phyloP scores from a whole-genome alignment of 2,329 filamentous ascomycete genomes.

The Pseudophaeomoniella oleicola region DNA sequence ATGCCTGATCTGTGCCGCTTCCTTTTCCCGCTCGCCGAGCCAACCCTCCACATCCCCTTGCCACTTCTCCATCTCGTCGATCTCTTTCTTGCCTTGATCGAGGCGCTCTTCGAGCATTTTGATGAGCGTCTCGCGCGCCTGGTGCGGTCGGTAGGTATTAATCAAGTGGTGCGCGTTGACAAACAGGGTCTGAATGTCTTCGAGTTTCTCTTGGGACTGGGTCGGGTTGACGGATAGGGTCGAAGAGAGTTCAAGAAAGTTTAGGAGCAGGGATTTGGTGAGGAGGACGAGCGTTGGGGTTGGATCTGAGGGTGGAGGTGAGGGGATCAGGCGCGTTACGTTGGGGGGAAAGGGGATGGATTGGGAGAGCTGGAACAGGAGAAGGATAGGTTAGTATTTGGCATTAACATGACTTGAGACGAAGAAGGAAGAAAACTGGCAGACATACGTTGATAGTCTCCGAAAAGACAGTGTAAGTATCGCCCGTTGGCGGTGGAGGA shows the following conservation, averaged over 20 bases:
- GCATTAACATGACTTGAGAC: no score
- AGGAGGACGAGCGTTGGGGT: constrained; percentile 56
- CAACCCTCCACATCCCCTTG: constrained; percentile 48
- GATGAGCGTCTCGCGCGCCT: constrained; percentile 78
- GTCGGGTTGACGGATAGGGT: constrained; percentile 50
- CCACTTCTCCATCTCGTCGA: constrained; percentile 59
- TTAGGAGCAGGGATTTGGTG: constrained; percentile 71
- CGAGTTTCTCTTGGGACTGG: constrained; percentile 42
- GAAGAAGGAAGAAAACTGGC: not conserved
- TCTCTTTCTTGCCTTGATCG: constrained; percentile 57
- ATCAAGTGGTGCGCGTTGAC: constrained; percentile 87
- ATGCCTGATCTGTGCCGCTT: constrained; percentile 4
- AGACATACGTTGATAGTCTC: constrained; percentile 42
- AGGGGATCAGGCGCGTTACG: constrained; percentile 31
- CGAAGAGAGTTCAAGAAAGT: constrained; percentile 74
- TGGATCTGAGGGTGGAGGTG: constrained; percentile 46
- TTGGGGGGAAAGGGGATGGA: constrained; percentile 45
- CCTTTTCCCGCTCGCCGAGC: constrained; percentile 16
- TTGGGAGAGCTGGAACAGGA: constrained; percentile 31
- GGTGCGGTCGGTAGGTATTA: constrained; percentile 88
- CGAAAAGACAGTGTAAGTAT: constrained; percentile 64
- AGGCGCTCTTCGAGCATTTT: constrained; percentile 76
- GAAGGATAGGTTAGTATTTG: not conserved
- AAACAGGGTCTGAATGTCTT: constrained; percentile 66
- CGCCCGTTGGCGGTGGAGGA: constrained; percentile 55